Conservation (phyloP, 306 rosid genomes). For the Adenanthera pavonina region DNA sequence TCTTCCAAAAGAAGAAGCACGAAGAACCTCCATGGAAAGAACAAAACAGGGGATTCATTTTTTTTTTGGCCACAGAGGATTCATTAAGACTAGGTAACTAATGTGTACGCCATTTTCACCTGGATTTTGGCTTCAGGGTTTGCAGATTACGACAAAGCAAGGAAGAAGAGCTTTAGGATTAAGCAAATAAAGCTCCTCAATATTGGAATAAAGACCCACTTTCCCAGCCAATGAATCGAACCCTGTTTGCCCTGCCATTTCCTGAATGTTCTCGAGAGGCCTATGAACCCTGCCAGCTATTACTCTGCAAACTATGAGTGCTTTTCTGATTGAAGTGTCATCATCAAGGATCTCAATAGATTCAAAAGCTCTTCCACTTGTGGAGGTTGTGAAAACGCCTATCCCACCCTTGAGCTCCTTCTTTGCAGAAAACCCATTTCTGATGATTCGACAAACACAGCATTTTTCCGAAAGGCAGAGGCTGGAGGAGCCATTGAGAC, state of each 20-base stretch:
- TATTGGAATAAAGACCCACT: conserved; percentile 81
- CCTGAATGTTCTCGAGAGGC: conserved; percentile 84
- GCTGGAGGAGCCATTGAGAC: conserved; percentile 78
- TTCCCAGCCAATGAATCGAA: conserved; percentile 91
- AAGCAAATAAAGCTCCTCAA: conserved; percentile 90
- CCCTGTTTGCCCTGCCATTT: conserved; percentile 80
- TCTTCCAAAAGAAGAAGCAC: conserved; percentile 8
- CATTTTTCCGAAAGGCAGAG: conserved; percentile 79
- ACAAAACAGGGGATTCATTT: conserved; percentile 19
- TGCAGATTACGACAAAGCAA: conserved; percentile 87
- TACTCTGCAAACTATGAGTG: conserved; percentile 80
- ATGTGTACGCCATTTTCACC: not conserved
- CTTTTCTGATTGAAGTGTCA: conserved; percentile 56
- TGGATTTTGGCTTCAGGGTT: conserved; percentile 53
- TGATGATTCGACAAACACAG: conserved; percentile 82
- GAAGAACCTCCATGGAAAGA: conserved; percentile 24
- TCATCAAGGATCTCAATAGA: conserved; percentile 56
- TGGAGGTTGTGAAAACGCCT: conserved; percentile 93
- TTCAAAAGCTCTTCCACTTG: conserved; percentile 92
- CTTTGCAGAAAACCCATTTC: conserved; percentile 84
- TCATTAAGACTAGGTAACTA: conserved; percentile 42
- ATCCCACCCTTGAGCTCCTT: conserved; percentile 84
- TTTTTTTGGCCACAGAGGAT: conserved; percentile 2
- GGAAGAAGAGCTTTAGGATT: conserved; percentile 89
- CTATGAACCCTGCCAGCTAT: conserved; percentile 92